phyloP scores from a whole-genome alignment of 2,329 filamentous ascomycete species.

The Sporothrix brunneoviolacea region DNA sequence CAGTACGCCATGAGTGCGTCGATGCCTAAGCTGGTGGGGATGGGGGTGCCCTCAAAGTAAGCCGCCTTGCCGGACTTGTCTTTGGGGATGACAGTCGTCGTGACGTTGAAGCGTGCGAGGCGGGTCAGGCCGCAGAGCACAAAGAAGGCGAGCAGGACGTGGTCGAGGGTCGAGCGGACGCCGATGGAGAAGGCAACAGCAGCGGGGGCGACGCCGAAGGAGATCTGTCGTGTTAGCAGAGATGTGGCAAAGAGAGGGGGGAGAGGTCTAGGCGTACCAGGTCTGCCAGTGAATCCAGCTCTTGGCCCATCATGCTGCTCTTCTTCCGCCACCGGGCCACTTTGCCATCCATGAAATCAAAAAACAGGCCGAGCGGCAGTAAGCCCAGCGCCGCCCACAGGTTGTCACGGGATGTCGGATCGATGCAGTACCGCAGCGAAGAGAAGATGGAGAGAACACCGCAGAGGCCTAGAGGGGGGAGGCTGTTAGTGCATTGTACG shows the following conservation, averaged over 20 bases:
- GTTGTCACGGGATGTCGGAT: conserved; percentile 57
- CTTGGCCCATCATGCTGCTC: conserved; percentile 95
- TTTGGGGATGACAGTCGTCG: conserved; percentile 81
- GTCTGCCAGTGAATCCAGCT: conserved; percentile 92
- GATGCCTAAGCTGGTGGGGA: conserved; percentile 79
- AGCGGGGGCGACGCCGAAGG: conserved; percentile 88
- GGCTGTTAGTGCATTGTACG: too few species aligned
- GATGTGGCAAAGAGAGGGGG: too few species aligned
- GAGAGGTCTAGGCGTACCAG: too few species aligned
- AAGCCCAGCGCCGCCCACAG: conserved; percentile 79
- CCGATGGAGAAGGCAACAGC: conserved; percentile 83
- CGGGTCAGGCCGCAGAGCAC: conserved; percentile 91
- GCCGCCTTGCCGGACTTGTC: conserved; percentile 84
- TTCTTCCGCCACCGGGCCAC: conserved; percentile 95
- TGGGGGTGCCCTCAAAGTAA: conserved; percentile 96
- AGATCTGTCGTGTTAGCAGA: too few species aligned
- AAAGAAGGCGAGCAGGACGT: conserved; percentile 75
- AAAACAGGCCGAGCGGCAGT: conserved; percentile 90
- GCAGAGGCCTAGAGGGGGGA: conserved; percentile 51
- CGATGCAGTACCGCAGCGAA: conserved; percentile 85
- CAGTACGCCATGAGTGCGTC: conserved; percentile 85
- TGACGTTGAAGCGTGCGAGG: conserved; percentile 96
- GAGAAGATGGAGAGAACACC: conserved; percentile 94
- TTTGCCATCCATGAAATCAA: conserved; percentile 96
- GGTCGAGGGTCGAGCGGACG: conserved; percentile 76